A percentile compares a stretch with the other conserved stretches of the same genome.
Evolutionary conservation across 192 early-diverging fungal species (phyloP).

Genomic region (Funneliformis mosseae): DNA sequence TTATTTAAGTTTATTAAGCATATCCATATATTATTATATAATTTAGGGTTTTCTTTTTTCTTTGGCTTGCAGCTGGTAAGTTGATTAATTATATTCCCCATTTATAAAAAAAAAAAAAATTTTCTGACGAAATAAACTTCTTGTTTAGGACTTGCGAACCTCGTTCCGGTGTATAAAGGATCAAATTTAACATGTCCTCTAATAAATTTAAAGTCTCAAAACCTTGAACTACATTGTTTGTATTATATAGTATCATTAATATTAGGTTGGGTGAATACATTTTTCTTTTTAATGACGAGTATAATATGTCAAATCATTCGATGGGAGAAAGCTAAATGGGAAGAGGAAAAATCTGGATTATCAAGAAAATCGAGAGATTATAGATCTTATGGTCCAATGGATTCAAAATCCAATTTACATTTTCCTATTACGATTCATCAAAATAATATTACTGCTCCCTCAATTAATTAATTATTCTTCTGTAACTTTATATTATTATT

Average conservation of each 20-base stretch:
- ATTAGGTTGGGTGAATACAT: neutral
- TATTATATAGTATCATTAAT: neutral
- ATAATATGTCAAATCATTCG: neutral
- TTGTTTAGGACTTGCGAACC: neutral
- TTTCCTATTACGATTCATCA: no score
- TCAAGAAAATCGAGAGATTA: neutral
- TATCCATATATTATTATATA: neutral
- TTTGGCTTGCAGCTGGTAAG: neutral
- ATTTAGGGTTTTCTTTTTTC: neutral
- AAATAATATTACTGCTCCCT: no score
- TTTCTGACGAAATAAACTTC: neutral
- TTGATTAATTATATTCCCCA: neutral
- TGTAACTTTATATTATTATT: no score
- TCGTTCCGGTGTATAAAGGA: neutral
- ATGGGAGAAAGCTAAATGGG: neutral
- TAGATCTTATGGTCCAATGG: neutral
- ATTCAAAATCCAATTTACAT: neutral
- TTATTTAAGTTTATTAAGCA: no score
- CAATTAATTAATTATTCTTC: no score
- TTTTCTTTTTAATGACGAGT: neutral
- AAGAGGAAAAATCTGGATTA: neutral
- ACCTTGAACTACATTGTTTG: neutral
- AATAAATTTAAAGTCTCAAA: neutral
- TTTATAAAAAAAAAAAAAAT: no score
- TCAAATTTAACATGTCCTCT: neutral